Percentiles rank a stretch among this genome's conserved stretches.
Conservation (phyloP, 129 eudicot species). For the Flaveria robusta region DNA sequence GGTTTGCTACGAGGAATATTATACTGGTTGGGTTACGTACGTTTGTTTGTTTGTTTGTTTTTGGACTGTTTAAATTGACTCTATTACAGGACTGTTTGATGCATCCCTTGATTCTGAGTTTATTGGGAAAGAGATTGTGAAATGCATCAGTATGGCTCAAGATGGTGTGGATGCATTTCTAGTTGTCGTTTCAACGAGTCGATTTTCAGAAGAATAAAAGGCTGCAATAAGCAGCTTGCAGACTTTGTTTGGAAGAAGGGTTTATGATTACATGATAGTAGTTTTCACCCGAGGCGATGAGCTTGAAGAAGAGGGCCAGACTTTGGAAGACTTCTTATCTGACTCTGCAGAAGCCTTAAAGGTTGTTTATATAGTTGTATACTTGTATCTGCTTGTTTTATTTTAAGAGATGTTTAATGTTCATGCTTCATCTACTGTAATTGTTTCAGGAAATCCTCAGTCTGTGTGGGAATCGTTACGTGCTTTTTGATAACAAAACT, state of each 20-base stretch:
- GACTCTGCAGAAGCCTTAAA: constrained; percentile 44
- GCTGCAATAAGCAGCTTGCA: constrained; percentile 51
- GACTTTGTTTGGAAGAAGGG: constrained; percentile 59
- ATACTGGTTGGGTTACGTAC: too few relatives aligned
- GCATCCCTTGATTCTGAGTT: constrained; percentile 42
- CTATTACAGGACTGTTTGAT: constrained; percentile 61
- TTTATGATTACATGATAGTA: constrained; percentile 68
- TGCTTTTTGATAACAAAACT: constrained; percentile 69
- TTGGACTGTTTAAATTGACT: not conserved
- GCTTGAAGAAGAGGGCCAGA: constrained; percentile 54
- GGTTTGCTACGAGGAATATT: too few relatives aligned
- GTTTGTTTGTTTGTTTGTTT: too few relatives aligned
- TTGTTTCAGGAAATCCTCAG: constrained; percentile 47
- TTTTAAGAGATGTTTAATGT: not conserved
- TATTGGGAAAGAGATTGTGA: constrained; percentile 63
- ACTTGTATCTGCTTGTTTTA: not conserved
- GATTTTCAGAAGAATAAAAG: constrained; percentile 61
- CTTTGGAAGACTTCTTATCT: constrained; percentile 53
- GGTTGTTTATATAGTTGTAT: constrained; percentile 28
- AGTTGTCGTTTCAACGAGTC: constrained; percentile 57
- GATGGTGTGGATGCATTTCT: constrained; percentile 77
- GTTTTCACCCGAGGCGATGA: constrained; percentile 84
- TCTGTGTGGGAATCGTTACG: constrained; percentile 51
- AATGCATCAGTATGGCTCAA: constrained; percentile 63
- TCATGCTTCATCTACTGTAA: not conserved